phyloP scores from a whole-genome alignment of 1,284 basidiomycete species.

The Ganoderma lingzhi region DNA sequence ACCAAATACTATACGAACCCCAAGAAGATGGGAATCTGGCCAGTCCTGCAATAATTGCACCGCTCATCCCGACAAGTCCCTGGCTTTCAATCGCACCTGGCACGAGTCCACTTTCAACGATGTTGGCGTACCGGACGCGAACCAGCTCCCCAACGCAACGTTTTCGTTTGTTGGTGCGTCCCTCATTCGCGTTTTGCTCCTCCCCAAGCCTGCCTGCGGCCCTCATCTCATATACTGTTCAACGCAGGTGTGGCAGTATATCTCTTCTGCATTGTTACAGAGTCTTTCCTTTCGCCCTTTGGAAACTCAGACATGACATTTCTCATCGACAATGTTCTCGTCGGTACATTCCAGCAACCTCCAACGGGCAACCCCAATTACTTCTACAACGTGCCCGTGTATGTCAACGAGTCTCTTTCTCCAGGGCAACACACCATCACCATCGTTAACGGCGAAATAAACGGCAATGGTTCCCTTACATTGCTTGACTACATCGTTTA shows the following conservation, averaged over 20 bases:
- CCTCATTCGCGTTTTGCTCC: background rate
- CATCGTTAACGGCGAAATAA: slow-evolving; percentile 27
- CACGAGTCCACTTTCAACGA: slow-evolving; percentile 37
- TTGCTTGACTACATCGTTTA: slow-evolving; percentile 37
- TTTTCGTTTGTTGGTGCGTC: slow-evolving; percentile 32
- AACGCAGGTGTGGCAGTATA: slow-evolving; percentile 43
- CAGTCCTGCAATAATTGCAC: slow-evolving; percentile 36
- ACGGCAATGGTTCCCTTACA: slow-evolving; percentile 25
- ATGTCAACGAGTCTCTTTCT: slow-evolving; percentile 38
- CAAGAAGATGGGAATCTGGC: slow-evolving; percentile 40
- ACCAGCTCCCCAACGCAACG: slow-evolving; percentile 35
- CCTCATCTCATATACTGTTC: background rate
- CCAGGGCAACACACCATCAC: slow-evolving; percentile 32
- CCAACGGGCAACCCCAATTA: slow-evolving; percentile 25
- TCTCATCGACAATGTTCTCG: slow-evolving; percentile 42
- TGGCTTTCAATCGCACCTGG: slow-evolving; percentile 31
- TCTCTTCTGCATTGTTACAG: slow-evolving; percentile 43
- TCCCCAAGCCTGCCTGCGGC: background rate
- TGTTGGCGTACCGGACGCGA: background rate
- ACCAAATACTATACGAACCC: slow-evolving; percentile 40
- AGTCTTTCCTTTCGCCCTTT: slow-evolving; percentile 33
- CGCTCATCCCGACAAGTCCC: slow-evolving; percentile 35
- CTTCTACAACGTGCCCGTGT: slow-evolving; percentile 45
- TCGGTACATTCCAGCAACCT: slow-evolving; percentile 38
- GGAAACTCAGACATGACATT: slow-evolving; percentile 47